phyloP scores from a whole-genome alignment of 139 green algal species.

The Zygnema cylindricum region DNA sequence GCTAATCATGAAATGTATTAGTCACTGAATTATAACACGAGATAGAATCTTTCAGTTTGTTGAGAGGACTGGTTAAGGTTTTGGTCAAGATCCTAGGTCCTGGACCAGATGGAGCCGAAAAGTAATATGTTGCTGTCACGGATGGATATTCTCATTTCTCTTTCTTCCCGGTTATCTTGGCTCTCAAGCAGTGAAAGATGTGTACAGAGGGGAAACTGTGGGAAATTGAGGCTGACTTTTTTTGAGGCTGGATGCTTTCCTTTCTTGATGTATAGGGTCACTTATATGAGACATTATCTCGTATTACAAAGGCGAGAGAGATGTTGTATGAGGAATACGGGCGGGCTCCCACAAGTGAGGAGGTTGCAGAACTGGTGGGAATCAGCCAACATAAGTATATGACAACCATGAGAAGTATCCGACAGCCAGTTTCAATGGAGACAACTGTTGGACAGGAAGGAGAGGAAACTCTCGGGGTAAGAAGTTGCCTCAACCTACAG shows the following conservation, averaged over 20 bases:
- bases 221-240: too few relatives aligned
- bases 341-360: slow-evolving; percentile 51
- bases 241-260: too few relatives aligned
- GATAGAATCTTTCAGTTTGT: too few relatives aligned
- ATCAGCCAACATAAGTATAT: slow-evolving; percentile 72
- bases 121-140: not conserved
- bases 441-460: slow-evolving; percentile 52
- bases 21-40: too few relatives aligned
- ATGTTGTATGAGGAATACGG: slow-evolving; percentile 40
- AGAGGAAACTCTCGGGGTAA: slow-evolving; percentile 62
- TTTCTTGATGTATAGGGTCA: slow-evolving; percentile 67
- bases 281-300: slow-evolving; percentile 73
- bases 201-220: too few relatives aligned
- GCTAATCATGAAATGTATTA: too few relatives aligned
- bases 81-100: too few relatives aligned
- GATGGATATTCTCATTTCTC: not conserved
- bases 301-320: slow-evolving; percentile 62
- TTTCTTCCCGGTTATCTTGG: not conserved
- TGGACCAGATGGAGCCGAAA: too few relatives aligned
- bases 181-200: not conserved
- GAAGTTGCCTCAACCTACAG: too few relatives aligned
- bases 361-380: slow-evolving; percentile 63
- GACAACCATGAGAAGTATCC: slow-evolving; percentile 53
- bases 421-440: slow-evolving; percentile 63
- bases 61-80: too few relatives aligned